Conservation (phyloP, 352 stramenopile species). For the Pythium grandisporangium region DNA sequence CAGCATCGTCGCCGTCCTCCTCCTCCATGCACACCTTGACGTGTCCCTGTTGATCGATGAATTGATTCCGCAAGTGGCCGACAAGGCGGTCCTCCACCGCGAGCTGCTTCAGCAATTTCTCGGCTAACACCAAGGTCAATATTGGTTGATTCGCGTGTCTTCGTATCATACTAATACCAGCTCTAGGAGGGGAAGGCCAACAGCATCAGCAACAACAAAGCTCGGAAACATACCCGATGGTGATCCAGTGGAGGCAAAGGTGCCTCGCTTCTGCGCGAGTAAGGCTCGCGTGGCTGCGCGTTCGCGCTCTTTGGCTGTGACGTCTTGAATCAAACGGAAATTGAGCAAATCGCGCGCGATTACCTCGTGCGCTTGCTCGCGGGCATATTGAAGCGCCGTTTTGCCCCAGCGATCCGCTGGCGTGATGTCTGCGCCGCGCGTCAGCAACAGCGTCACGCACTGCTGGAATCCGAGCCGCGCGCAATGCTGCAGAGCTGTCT, state of each 20-base stretch:
- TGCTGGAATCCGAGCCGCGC: conserved; percentile 39
- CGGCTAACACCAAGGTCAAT: conserved; percentile 17
- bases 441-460: conserved; percentile 44
- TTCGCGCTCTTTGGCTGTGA: conserved; percentile 18
- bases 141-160: not conserved
- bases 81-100: conserved; percentile 36
- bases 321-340: conserved; percentile 26
- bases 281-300: conserved; percentile 12
- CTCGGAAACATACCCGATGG: conserved; percentile 26
- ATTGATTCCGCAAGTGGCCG: conserved; percentile 51
- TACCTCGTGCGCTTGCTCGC: conserved; percentile 15
- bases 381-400: conserved; percentile 32
- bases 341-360: conserved; percentile 27
- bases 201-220: not conserved
- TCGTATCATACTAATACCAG: too few relatives aligned
- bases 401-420: conserved; percentile 24
- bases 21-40: conserved; percentile 40
- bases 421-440: conserved; percentile 21
- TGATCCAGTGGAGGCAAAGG: conserved; percentile 37
- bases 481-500: conserved; percentile 47
- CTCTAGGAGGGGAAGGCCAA: too few relatives aligned
- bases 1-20: too few relatives aligned
- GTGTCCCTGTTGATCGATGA: conserved; percentile 32
- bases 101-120: conserved; percentile 29
- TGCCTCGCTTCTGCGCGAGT: conserved; percentile 28